These are phyloP conservation scores for Stephanodiscus triporus DNA, from an alignment of 108 stramenopile species.

Conservation along the genomic window DNA sequence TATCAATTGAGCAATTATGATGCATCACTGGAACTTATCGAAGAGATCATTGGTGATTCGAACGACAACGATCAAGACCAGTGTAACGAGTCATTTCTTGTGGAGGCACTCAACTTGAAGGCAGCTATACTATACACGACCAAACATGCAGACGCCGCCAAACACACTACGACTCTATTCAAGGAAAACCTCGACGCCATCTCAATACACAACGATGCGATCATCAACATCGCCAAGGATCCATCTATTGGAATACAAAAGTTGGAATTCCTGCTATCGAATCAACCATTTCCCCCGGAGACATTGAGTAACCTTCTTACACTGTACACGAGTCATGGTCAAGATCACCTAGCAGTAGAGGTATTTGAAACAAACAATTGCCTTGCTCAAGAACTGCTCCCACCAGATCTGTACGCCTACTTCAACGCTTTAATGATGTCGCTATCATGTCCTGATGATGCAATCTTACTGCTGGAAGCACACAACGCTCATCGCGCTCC, in stretches of 20 bases:
- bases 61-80: conserved; percentile 50
- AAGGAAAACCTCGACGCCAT: conserved; percentile 84
- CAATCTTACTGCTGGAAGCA: conserved; percentile 63
- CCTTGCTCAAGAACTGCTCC: conserved; percentile 71
- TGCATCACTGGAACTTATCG: conserved; percentile 59
- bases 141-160: conserved; percentile 63
- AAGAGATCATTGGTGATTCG: conserved; percentile 72
- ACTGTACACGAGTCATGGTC: conserved; percentile 71
- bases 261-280: conserved; percentile 68
- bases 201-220: conserved; percentile 85
- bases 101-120: conserved; percentile 89
- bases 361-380: conserved; percentile 75
- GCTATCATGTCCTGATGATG: conserved; percentile 76
- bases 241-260: conserved; percentile 72
- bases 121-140: conserved; percentile 75
- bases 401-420: conserved; percentile 76
- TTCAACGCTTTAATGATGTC: conserved; percentile 81
- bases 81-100: conserved; percentile 57
- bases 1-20: conserved; percentile 74
- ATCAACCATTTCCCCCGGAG: conserved; percentile 84
- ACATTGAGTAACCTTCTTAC: conserved; percentile 86
- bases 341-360: conserved; percentile 80
- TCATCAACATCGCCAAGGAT: conserved; percentile 71
- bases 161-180: conserved; percentile 70
- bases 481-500: conserved; percentile 50